Conservation (phyloP, 805 yeast species). For the Metschnikowia colocasiae region DNA sequence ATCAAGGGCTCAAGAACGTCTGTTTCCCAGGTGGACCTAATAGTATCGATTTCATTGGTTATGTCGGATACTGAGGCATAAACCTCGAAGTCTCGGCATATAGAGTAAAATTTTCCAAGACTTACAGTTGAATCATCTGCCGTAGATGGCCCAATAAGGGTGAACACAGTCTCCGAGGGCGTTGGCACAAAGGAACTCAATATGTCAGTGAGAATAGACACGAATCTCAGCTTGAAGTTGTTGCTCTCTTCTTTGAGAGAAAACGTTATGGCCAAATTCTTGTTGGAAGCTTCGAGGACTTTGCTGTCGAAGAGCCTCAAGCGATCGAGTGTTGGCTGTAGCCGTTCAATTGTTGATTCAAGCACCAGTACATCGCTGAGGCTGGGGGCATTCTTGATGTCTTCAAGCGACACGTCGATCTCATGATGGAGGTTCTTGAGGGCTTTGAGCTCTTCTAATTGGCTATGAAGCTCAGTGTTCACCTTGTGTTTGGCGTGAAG, state of each 20-base stretch:
- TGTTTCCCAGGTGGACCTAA: constrained; percentile 13
- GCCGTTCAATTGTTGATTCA: constrained; percentile 13
- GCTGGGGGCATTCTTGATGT: constrained; percentile 5
- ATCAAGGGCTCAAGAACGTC: constrained; percentile 14
- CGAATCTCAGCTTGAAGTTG: not conserved
- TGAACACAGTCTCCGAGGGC: not conserved
- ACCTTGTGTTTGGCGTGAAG: constrained; percentile 15
- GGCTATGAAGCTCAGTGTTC: constrained; percentile 10
- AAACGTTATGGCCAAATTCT: constrained; percentile 8
- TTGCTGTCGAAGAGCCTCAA: constrained; percentile 20
- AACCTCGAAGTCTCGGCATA: constrained; percentile 8
- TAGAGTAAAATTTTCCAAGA: constrained; percentile 3
- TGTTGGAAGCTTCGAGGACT: constrained; percentile 13
- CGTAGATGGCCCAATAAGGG: not conserved
- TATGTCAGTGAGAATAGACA: constrained; percentile 4
- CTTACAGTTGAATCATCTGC: not conserved
- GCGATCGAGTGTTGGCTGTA: constrained; percentile 18
- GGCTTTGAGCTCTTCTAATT: constrained; percentile 27
- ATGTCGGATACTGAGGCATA: constrained; percentile 12
- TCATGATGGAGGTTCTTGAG: constrained; percentile 26
- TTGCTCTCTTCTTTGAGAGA: constrained; percentile 7
- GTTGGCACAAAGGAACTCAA: constrained; percentile 10
- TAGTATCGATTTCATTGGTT: constrained; percentile 4
- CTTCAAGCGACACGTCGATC: constrained; percentile 17
- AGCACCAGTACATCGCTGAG: not conserved